Evolutionary conservation across 345 rosid species (phyloP), one percentile per base, ranked within the genome.

Genomic region (Conringia planisiliqua): DNA sequence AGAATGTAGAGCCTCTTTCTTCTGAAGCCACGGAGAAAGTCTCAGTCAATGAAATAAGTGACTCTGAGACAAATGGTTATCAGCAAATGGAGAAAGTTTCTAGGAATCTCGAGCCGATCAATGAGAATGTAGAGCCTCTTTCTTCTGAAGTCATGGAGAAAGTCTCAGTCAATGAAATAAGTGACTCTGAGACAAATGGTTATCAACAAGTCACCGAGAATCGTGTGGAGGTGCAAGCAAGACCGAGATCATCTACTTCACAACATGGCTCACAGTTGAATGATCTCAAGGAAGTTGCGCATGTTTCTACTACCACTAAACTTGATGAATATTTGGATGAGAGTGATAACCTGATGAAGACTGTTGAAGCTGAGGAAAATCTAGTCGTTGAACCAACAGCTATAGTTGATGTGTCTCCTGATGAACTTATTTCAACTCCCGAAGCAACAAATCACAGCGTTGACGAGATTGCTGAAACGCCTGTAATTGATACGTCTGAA

Each of bases 221-320:
- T 57, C 48, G 7, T 32, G 20, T 58, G 12, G 73, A 78, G 32
- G 72, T 39, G 55, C 68, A 78, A 66, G 48, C 24, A 66, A 59
- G 5, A 24, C 33, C 32, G 60, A 58, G 9, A 57, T 43, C 69
- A 27, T 63, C 74, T 74, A 52, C 77, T 65, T 55, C 76, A 4
- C 72, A 65, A 51, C 20, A 74, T 18, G 79, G 24, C 67, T 73
- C 59, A 1, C 62, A 43, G 77, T 43, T 29, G 12, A 0, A 51
- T 70, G 68, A 36, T 65, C 62, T 73, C 43, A 54, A 59, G 74
- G 79, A 80, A 78, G 69, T 71, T 57, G 43, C 14, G 10, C 14
- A 68, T 46, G 76, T 74, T 39, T 60, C 68, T 29, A 57, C 68
- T 33, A 51, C 73, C 62, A 42, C 42, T 62, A 63, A 58, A 59